Evolutionary conservation across 257 asterid genomes (phyloP).

Genomic region (Agastache rugosa): DNA sequence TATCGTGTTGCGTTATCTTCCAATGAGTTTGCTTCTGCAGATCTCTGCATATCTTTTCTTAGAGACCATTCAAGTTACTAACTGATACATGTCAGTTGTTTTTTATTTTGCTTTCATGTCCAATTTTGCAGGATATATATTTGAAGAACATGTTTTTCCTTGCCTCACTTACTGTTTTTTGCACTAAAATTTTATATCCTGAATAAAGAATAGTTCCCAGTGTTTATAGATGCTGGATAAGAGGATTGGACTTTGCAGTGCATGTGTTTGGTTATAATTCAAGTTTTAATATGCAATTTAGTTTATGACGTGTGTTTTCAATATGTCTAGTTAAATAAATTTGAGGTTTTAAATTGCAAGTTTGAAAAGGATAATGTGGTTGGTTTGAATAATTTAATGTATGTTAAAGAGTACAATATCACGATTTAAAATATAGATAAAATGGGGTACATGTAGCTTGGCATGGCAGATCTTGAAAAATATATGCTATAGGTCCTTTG

Average conservation of each 20-base stretch:
- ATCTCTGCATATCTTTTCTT: conserved; percentile 6
- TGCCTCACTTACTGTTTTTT: neutral
- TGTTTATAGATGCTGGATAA: conserved; percentile 2
- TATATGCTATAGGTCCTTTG: neutral
- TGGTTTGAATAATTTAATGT: neutral
- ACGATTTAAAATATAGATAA: neutral
- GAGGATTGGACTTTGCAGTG: conserved; percentile 2
- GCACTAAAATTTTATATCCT: conserved; percentile 4
- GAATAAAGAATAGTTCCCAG: conserved; percentile 3
- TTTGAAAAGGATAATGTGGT: neutral
- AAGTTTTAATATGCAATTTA: neutral
- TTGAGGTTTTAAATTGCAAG: neutral
- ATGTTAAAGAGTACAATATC: neutral
- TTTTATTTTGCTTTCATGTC: conserved; percentile 19
- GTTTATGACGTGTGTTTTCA: neutral
- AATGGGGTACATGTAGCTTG: neutral
- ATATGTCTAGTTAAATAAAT: neutral
- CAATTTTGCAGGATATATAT: conserved; percentile 8
- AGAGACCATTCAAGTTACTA: conserved; percentile 16
- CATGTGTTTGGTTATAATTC: neutral
- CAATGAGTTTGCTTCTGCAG: neutral
- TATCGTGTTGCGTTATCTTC: conserved; percentile 10
- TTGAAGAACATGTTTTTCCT: conserved; percentile 10
- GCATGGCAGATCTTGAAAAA: neutral
- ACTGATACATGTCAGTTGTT: conserved; percentile 10